Conservation (phyloP, 106 monocot genomes). For the Xerophyta viscosa region DNA sequence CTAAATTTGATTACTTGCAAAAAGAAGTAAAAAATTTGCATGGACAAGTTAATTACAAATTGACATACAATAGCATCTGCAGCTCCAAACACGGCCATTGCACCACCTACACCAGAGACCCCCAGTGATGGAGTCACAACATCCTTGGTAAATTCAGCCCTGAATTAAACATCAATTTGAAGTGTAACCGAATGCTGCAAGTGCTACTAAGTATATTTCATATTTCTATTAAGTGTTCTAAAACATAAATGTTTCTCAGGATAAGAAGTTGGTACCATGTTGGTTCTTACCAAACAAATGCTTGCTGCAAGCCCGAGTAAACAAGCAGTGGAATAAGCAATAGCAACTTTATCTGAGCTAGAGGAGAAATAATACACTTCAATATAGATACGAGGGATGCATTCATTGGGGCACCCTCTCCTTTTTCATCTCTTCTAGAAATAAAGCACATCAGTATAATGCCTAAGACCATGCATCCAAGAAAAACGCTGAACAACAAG, state of each 20-base stretch:
- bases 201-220: no score
- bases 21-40: no score
- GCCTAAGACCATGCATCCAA: slow-evolving; percentile 66
- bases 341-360: slow-evolving; percentile 50
- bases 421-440: slow-evolving; percentile 62
- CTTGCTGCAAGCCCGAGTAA: slow-evolving; percentile 89
- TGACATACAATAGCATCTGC: slow-evolving; percentile 75
- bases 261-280: no score
- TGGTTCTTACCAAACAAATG: slow-evolving; percentile 69
- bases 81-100: slow-evolving; percentile 87
- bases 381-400: slow-evolving; percentile 34
- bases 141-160: slow-evolving; percentile 91
- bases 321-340: slow-evolving; percentile 75
- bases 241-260: no score
- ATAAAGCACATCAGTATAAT: slow-evolving; percentile 70
- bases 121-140: slow-evolving; percentile 80
- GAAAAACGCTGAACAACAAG: slow-evolving; percentile 72
- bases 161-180: slow-evolving; percentile 8
- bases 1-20: no score
- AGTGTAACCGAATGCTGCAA: no score
- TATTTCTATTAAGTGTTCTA: no score
- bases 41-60: no score
- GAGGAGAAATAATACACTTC: slow-evolving; percentile 49
- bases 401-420: slow-evolving; percentile 12
- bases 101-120: slow-evolving; percentile 87